phyloP scores from a whole-genome alignment of 192 early-diverging fungal species.

The Lobosporangium transversale region DNA sequence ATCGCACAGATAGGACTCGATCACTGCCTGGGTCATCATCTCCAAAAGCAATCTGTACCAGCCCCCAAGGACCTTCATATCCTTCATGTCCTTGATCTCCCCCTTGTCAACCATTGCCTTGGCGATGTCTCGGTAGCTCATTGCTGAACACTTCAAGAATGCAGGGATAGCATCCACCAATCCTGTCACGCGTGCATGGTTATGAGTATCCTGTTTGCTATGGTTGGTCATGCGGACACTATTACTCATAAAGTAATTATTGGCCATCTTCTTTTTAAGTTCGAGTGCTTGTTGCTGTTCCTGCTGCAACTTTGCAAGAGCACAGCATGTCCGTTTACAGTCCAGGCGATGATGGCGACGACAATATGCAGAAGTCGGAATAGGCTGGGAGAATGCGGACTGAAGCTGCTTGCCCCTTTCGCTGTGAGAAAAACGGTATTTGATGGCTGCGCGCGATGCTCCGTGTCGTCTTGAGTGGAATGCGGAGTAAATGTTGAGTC shows the following conservation, averaged over 20 bases:
- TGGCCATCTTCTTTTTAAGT: constrained; percentile 46
- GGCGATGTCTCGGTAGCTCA: constrained; percentile 55
- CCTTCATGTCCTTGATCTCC: constrained; percentile 9
- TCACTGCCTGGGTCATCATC: constrained; percentile 63
- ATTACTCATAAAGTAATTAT: constrained; percentile 41
- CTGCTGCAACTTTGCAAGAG: constrained; percentile 48
- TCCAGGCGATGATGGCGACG: constrained; percentile 57
- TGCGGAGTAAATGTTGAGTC: constrained; percentile 50
- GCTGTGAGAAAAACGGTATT: constrained; percentile 25
- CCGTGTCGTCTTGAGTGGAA: constrained; percentile 53
- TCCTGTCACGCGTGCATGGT: constrained; percentile 42
- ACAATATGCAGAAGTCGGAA: constrained; percentile 51
- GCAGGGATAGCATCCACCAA: constrained; percentile 63
- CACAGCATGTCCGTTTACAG: constrained; percentile 50
- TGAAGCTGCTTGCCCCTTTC: constrained; percentile 23
- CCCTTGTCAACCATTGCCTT: constrained; percentile 13
- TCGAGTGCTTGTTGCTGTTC: constrained; percentile 44
- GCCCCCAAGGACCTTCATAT: constrained; percentile 57
- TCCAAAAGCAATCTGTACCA: constrained; percentile 64
- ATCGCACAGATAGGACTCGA: constrained; percentile 64
- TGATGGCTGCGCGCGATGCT: constrained; percentile 40
- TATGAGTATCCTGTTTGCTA: constrained; percentile 23
- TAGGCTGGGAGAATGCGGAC: constrained; percentile 24
- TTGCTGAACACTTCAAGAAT: constrained; percentile 60
- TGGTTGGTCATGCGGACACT: constrained; percentile 15